These are phyloP conservation scores for Coemansia sp. DNA, from an alignment of 192 early-diverging fungal species.

Conservation along the genomic window DNA sequence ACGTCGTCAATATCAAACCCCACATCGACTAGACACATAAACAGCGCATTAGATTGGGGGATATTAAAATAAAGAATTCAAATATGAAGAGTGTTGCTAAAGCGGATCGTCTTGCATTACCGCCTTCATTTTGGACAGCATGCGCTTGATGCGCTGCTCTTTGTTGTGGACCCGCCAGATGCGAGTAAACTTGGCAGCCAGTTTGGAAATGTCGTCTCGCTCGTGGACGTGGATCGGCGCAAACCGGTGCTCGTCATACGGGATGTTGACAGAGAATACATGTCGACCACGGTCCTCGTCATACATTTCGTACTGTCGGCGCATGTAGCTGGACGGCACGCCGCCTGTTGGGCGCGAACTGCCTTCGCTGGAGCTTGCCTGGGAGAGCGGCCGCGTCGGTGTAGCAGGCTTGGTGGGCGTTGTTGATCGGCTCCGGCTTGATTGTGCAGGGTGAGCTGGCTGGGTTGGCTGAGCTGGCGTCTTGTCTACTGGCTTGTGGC, in stretches of 20 bases:
- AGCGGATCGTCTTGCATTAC: constrained; percentile 28
- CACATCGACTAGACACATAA: not conserved
- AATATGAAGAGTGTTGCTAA: constrained; percentile 3
- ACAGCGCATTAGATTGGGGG: not conserved
- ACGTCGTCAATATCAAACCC: too few relatives aligned
- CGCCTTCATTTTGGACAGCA: constrained; percentile 43
- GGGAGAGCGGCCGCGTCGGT: constrained; percentile 15
- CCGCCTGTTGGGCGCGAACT: constrained; percentile 5
- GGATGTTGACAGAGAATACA: constrained; percentile 42
- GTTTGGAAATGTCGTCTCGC: constrained; percentile 37
- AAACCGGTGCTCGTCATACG: constrained; percentile 39
- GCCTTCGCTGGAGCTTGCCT: constrained; percentile 43
- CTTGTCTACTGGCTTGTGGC: constrained; percentile 1
- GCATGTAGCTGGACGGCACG: constrained; percentile 24
- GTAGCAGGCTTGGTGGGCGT: constrained; percentile 27
- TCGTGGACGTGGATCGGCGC: constrained; percentile 53
- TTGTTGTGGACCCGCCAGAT: constrained; percentile 48
- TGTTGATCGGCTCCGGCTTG: constrained; percentile 17
- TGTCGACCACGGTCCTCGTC: constrained; percentile 51
- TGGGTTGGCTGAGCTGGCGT: not conserved
- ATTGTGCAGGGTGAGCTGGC: constrained; percentile 1
- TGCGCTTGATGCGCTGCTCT: constrained; percentile 45
- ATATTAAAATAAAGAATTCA: constrained; percentile 4
- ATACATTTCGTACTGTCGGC: constrained; percentile 44
- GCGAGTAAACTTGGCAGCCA: constrained; percentile 44